Evolutionary conservation across 208 protist species (phyloP).

Genomic region (Trypanosoma theileri): DNA sequence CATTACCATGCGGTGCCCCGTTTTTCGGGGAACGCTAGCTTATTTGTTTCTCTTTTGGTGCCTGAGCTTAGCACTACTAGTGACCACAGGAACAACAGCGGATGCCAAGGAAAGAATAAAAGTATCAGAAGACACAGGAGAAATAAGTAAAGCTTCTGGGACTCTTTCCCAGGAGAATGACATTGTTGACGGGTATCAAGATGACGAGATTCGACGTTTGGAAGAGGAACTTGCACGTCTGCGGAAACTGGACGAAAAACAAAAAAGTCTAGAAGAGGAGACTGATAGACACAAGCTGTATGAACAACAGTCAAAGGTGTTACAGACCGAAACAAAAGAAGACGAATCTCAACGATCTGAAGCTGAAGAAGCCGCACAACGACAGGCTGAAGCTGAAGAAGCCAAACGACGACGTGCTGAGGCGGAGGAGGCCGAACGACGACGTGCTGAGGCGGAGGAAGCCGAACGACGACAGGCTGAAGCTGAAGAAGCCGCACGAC

Average conservation of each 20-base stretch:
- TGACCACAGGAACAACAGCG: neutral
- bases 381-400: constrained; percentile 16
- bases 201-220: neutral
- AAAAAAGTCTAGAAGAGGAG: neutral
- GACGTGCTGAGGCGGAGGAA: neutral
- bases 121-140: neutral
- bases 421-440: constrained; percentile 1
- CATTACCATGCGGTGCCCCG: neutral
- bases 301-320: constrained; percentile 15
- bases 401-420: constrained; percentile 10
- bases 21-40: neutral
- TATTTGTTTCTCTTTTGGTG: neutral
- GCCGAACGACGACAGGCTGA: no score
- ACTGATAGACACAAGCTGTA: neutral
- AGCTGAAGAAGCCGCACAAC: constrained; percentile 11
- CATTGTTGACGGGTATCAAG: neutral
- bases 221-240: constrained; percentile 1
- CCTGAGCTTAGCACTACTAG: neutral
- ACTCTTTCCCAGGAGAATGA: neutral
- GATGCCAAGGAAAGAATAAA: no score
- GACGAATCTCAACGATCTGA: constrained; percentile 1
- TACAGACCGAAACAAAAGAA: constrained; percentile 12
- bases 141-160: neutral
- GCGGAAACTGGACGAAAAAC: neutral
- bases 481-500: no score